Base-by-base conservation (phyloP, 1,284 basidiomycete genomes). In the Sparassis latifolia region DNA sequence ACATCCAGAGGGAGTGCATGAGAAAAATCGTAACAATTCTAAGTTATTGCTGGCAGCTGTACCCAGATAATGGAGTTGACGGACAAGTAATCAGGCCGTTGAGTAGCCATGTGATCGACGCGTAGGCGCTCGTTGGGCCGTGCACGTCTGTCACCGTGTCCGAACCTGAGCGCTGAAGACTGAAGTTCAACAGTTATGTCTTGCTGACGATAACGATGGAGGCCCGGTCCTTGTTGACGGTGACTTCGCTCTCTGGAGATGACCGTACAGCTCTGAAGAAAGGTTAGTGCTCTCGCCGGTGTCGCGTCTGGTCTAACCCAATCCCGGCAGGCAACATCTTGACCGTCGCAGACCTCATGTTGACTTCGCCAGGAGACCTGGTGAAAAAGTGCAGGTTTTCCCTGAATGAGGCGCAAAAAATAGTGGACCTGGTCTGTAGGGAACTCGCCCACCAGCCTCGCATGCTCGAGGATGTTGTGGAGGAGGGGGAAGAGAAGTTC, bases 311-410 rank as follows among this genome's bases (percentile, higher is more conserved):
- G 6, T 7, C 35, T 32, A 2, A 29, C 29, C 12, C 33, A 42
- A n/a, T 32, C 20, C 5, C 2, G 31, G 3, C 35, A 65, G 62
- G 53, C 12, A 54, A 56, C 10, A 39, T 64, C 7, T 45, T 55
- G 29, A 75, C 73, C 28, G 56, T 77, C 2, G 60, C 69, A 28
- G 81, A 86, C 46, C 61, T 85, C 30, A 55, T 86, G 5, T 58
- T 84, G 28, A 67, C 65, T 4, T 61, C 75, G 0, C 64, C 73
- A 5, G 66, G 69, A 52, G 80, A 83, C 42, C 62, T 86, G 30
- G 73, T 77, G 2, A 76, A 73, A 51, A 74, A 70, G 58, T 82
- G 84, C 61, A 76, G 64, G 58, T 69, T 79, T 20, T 64, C 77
- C 5, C 69, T 69, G 5, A 57, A 66, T 31, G 78, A 81, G 46